Conservation (phyloP, 768 basidiomycete genomes). For the Exsudoporus frostii region DNA sequence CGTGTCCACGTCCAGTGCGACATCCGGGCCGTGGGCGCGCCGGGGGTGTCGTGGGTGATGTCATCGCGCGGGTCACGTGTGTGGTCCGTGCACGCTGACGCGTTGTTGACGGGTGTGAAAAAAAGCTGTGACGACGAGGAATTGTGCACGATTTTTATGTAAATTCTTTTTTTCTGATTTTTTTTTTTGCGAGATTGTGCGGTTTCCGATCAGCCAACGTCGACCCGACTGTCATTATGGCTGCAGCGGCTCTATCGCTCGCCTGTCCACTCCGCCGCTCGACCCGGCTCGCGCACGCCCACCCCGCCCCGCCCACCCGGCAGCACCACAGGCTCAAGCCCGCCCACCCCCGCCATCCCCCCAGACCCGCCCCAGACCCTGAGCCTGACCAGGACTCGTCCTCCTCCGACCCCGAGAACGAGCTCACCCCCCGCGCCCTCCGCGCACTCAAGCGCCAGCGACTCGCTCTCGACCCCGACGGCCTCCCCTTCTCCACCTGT, state of each 20-base stretch:
- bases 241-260: conserved; percentile 29
- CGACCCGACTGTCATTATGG: conserved; percentile 24
- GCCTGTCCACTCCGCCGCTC: conserved; percentile 31
- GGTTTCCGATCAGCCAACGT: conserved; percentile 15
- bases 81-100: conserved; percentile 27
- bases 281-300: conserved; percentile 25
- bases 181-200: not conserved
- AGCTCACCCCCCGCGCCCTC: conserved; percentile 33
- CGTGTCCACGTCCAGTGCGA: no score
- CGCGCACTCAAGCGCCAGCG: conserved; percentile 34
- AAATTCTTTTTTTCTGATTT: not conserved
- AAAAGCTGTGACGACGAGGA: no score
- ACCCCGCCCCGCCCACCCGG: conserved; percentile 1
- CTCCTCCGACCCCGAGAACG: conserved; percentile 26
- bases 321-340: not conserved
- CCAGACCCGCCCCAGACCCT: conserved; percentile 8
- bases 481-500: conserved; percentile 18
- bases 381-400: conserved; percentile 19
- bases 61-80: conserved; percentile 17
- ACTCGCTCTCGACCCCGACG: conserved; percentile 29
- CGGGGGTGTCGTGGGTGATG: no score
- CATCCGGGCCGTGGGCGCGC: no score
- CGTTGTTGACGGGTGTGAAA: conserved; percentile 15
- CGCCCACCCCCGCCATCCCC: not conserved
- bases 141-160: no score